These are phyloP conservation scores for Thielaviopsis musarum DNA, from an alignment of 2,329 filamentous ascomycete species.

Conservation along the genomic window DNA sequence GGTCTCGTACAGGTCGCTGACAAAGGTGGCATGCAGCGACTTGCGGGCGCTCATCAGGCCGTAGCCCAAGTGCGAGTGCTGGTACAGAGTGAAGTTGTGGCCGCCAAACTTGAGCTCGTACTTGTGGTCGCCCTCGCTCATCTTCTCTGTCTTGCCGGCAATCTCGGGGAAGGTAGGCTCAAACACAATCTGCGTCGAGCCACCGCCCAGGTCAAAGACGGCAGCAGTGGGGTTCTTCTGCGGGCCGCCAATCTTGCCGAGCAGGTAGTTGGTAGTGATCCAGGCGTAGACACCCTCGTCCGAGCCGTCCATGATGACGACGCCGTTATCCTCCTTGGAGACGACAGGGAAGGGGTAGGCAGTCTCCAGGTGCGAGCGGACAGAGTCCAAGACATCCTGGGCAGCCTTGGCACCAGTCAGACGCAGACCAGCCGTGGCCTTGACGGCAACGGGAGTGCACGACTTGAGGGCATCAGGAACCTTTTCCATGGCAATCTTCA, in stretches of 20 bases:
- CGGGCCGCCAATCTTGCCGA: constrained; percentile 89
- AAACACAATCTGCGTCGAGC: constrained; percentile 97
- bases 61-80: constrained; percentile 95
- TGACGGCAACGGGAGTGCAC: constrained; percentile 94
- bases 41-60: constrained; percentile 91
- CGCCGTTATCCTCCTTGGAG: constrained; percentile 65
- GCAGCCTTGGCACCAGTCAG: constrained; percentile 70
- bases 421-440: constrained; percentile 87
- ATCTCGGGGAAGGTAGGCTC: constrained; percentile 71
- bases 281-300: constrained; percentile 97
- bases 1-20: constrained; percentile 53
- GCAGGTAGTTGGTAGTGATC: constrained; percentile 97
- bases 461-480: constrained; percentile 78
- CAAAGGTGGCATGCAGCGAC: constrained; percentile 59
- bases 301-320: constrained; percentile 93
- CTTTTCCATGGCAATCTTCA: constrained; percentile 68
- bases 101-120: constrained; percentile 84
- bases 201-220: constrained; percentile 89
- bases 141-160: constrained; percentile 63
- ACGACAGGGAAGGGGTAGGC: constrained; percentile 92
- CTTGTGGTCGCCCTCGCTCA: constrained; percentile 87
- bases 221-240: constrained; percentile 84
- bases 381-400: constrained; percentile 68
- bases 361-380: constrained; percentile 68
- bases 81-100: constrained; percentile 81